Percentiles rank a stretch among this genome's conserved stretches.
These are phyloP conservation scores for Linum lewisii DNA, from an alignment of 345 rosid species.

Conservation along the genomic window DNA sequence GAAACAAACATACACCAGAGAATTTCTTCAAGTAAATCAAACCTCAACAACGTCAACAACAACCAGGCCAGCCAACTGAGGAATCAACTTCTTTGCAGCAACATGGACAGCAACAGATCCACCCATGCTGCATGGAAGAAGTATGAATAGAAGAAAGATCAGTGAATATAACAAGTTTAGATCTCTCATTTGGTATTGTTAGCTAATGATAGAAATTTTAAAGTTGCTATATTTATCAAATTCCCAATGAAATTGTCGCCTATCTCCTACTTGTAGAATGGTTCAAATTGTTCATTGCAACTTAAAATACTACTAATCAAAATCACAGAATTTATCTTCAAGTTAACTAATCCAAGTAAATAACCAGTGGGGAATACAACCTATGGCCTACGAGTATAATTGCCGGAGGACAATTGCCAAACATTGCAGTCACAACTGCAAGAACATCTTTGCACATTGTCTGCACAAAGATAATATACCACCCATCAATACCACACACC, in stretches of 20 bases:
- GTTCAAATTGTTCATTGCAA: neutral
- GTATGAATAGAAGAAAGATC: neutral
- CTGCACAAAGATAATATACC: slow-evolving; percentile 37
- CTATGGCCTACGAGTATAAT: slow-evolving; percentile 95
- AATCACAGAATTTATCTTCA: neutral
- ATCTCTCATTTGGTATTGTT: neutral
- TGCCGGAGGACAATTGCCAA: slow-evolving; percentile 86
- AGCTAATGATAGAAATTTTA: neutral
- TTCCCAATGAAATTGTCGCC: neutral
- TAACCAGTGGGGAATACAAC: slow-evolving; percentile 20
- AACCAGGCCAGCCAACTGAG: slow-evolving; percentile 71
- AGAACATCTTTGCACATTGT: slow-evolving; percentile 84
- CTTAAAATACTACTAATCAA: neutral
- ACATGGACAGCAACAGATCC: slow-evolving; percentile 93
- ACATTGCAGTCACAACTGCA: slow-evolving; percentile 66
- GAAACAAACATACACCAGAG: slow-evolving; percentile 4
- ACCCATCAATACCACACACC: neutral
- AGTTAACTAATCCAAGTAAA: neutral
- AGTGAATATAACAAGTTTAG: neutral
- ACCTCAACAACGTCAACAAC: slow-evolving; percentile 98
- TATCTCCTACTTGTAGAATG: neutral
- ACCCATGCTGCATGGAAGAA: slow-evolving; percentile 65
- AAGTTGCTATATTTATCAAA: neutral
- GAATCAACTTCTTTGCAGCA: slow-evolving; percentile 69
- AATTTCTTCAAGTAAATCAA: slow-evolving; percentile 15